phyloP scores from a whole-genome alignment of 371 early-diverging fungal species.

The Parasitella parasitica region DNA sequence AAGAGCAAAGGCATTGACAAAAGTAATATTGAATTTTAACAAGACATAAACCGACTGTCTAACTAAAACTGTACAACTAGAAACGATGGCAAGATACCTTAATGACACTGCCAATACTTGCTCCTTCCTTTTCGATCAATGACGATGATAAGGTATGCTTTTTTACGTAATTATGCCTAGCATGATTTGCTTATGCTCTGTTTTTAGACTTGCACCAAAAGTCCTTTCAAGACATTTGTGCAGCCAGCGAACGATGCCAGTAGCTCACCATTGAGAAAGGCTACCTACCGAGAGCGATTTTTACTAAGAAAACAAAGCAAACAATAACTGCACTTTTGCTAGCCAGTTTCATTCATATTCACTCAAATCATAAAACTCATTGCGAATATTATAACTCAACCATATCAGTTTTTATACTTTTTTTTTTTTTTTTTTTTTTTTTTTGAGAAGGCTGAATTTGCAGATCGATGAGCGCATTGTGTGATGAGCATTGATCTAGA shows the following conservation, averaged over 20 bases:
- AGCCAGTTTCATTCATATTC: too few species aligned
- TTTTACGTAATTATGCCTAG: not conserved
- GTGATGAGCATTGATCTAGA: not conserved
- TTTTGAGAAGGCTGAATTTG: not conserved
- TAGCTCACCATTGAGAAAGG: not conserved
- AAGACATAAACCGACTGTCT: too few species aligned
- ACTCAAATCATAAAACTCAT: too few species aligned
- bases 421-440: not conserved
- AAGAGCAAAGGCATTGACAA: conserved; percentile 10
- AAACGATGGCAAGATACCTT: conserved; percentile 24
- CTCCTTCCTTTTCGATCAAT: not conserved
- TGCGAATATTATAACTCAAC: not conserved
- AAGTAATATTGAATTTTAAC: conserved; percentile 14
- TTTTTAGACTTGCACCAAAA: not conserved
- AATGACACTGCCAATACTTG: conserved; percentile 12
- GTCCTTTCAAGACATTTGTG: conserved; percentile 6
- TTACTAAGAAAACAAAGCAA: conserved; percentile 1
- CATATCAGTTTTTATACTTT: not conserved
- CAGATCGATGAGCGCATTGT: not conserved
- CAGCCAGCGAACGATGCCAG: not conserved
- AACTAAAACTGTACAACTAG: not conserved
- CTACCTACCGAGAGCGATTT: conserved; percentile 16
- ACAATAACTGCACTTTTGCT: too few species aligned
- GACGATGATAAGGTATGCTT: not conserved
- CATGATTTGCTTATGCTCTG: not conserved